Evolutionary conservation across 2,329 filamentous ascomycete species (phyloP), one percentile per base, ranked within the genome.

Genomic region (Nemania sp.): DNA sequence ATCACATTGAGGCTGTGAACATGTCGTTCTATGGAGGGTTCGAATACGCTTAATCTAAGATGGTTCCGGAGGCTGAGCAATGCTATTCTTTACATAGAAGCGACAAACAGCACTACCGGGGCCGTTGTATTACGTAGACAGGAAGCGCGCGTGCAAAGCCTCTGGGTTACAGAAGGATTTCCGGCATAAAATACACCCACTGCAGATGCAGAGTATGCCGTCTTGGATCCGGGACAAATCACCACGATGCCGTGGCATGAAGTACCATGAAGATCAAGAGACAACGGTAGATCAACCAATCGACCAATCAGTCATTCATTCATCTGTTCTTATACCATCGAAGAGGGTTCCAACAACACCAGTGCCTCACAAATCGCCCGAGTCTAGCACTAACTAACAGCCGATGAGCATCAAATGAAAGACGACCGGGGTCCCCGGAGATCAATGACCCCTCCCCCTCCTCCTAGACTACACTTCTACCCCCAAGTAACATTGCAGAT

Each of bases 141-240:
- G 48, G 39, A 39, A 58, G 40, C 50, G 34, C 54, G 59, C 55
- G 34, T 29, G 50, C 59, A 62, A 13, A 47, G 59, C 59, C 59
- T 35, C 47, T 51, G 15, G 35, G 46, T 15, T 15, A 17, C 43
- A 52, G 42, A 25, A 29, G 32, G 18, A 25, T 13, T 25, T 17
- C 18, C 9, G 35, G 25, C 25, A 29, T 29, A 29, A n/a, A n/a
- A 29, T 29, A 29, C 25, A 29, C 4, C 25, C 25, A 29, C 25
- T 29, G 25, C 25, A 29, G 25, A 29, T 29, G 25, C 25, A 29
- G 25, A n/a, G n/a, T n/a, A n/a, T n/a, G n/a, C n/a, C n/a, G n/a
- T n/a, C n/a, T n/a, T n/a, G n/a, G n/a, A n/a, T n/a, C n/a, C n/a
- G n/a, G n/a, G n/a, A n/a, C n/a, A n/a, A n/a, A n/a, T n/a, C n/a